phyloP scores from a whole-genome alignment of 352 stramenopile genomes.

The Phytopythium chamaehyphon region DNA sequence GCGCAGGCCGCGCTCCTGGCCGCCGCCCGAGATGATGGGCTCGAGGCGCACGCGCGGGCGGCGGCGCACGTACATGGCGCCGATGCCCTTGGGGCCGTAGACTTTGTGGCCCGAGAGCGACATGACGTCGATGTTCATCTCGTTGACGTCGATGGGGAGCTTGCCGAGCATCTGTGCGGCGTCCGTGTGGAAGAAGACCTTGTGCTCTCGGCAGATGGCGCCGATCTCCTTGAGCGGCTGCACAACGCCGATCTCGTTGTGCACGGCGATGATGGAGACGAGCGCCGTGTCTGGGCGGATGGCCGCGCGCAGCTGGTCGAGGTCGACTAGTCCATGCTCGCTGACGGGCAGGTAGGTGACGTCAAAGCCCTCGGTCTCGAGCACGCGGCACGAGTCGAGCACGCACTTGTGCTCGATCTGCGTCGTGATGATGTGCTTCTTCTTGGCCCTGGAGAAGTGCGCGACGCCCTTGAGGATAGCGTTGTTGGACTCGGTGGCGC shows the following conservation, averaged over 20 bases:
- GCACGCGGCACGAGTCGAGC: constrained; percentile 95
- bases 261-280: constrained; percentile 98
- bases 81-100: constrained; percentile 99
- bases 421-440: constrained; percentile 99
- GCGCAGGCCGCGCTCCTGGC: constrained; percentile 96
- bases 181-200: constrained; percentile 99
- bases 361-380: constrained; percentile 97
- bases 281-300: constrained; percentile 96
- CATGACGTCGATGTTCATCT: constrained; percentile 98
- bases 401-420: constrained; percentile 98
- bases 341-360: constrained; percentile 96
- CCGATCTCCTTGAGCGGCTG: constrained; percentile 98
- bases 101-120: constrained; percentile 98
- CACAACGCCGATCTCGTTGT: constrained; percentile 99
- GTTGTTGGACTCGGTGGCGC: constrained; percentile 99
- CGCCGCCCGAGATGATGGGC: constrained; percentile 96
- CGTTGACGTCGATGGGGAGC: constrained; percentile 97
- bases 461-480: constrained; percentile 97
- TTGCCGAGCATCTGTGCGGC: constrained; percentile 98
- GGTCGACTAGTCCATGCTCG: constrained; percentile 93
- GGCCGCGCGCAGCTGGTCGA: constrained; percentile 91
- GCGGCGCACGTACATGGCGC: constrained; percentile 96
- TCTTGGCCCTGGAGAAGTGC: constrained; percentile 94
- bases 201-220: constrained; percentile 87
- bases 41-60: constrained; percentile 96